A percentile compares a stretch with the other conserved stretches of the same genome.
phyloP scores from a whole-genome alignment of 225 moss, liverwort and hornwort species.

The Physcomitrellopsis africana region DNA sequence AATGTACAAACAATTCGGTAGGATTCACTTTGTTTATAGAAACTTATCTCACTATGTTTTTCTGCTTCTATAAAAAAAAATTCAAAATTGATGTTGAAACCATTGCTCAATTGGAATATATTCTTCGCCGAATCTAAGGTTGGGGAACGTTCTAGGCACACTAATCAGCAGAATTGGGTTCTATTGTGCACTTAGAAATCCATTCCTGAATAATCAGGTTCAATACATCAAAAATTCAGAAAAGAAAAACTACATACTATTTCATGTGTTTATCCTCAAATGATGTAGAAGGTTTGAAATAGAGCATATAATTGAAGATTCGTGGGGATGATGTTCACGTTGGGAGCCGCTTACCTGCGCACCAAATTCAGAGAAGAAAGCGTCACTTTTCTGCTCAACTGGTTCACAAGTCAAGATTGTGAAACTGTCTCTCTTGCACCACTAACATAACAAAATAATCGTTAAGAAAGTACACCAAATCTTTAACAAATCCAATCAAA shows the following conservation, averaged over 20 bases:
- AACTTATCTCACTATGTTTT: no score
- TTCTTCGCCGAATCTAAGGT: no score
- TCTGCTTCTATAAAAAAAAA: no score
- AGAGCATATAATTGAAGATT: neutral
- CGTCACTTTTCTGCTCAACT: slow-evolving; percentile 27
- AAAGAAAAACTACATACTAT: neutral
- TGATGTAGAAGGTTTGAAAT: neutral
- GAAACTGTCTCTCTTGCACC: slow-evolving; percentile 38
- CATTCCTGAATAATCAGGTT: slow-evolving; percentile 23
- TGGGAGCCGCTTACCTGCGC: slow-evolving; percentile 37
- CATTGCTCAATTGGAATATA: no score
- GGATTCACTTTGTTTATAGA: no score
- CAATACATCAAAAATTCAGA: slow-evolving; percentile 10
- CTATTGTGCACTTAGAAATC: neutral
- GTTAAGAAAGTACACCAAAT: slow-evolving; percentile 22
- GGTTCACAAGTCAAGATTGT: slow-evolving; percentile 44
- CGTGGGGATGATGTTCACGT: neutral
- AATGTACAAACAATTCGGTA: no score
- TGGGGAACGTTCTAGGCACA: no score
- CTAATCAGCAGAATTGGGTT: neutral
- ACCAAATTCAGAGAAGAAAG: slow-evolving; percentile 31
- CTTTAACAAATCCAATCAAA: neutral
- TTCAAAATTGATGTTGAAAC: no score
- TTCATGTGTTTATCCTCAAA: slow-evolving; percentile 6
- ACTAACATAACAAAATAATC: slow-evolving; percentile 28